Evolutionary conservation across 352 stramenopile genomes (phyloP), one percentile per base, ranked within the genome.

Genomic region (Phytophthora syringae): DNA sequence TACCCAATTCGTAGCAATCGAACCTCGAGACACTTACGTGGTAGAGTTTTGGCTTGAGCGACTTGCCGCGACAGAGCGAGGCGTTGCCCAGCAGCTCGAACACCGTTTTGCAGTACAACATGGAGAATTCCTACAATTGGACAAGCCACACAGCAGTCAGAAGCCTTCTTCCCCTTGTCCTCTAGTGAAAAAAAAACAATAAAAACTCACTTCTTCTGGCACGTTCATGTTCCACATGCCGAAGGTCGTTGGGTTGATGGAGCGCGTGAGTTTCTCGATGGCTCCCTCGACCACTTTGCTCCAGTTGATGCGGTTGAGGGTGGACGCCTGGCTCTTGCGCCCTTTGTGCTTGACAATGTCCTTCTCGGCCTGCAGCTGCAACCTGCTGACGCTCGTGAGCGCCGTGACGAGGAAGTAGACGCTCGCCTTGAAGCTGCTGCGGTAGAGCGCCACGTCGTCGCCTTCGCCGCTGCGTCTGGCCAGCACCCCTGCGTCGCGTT

Each of bases 191-290:
- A 32, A 32, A 32, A 32, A 32, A 9, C 27, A 32, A 9, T 9
- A 5, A 32, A 32, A 32, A 32, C 27, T 32, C 9, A 32, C 27
- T 32, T 93, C 86, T 56, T 94, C 86, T 1, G 86, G 86, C 5
- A 90, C 64, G 20, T 90, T 92, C 82, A 92, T 92, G 43, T 82
- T 80, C 86, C 86, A 94, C 48, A 94, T 75, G 16, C 65, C 60
- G 40, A 93, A 93, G 2, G 77, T 90, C 36, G 81, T 69, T 10
- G 85, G 71, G 58, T 71, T 82, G 27, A 93, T 74, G 7, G 82
- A 92, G 27, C 83, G 84, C 34, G 52, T 84, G 13, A 93, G 78
- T 32, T 79, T 77, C 4, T 82, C 67, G 44, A 92, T 70, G 15
- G 79, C 76, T 11, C 63, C 79, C 42, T 93, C 84, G 20, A 89